Percentiles rank a stretch among this genome's conserved stretches.
Conservation (phyloP, 2,329 filamentous ascomycete genomes). For the Xylaria sp. region DNA sequence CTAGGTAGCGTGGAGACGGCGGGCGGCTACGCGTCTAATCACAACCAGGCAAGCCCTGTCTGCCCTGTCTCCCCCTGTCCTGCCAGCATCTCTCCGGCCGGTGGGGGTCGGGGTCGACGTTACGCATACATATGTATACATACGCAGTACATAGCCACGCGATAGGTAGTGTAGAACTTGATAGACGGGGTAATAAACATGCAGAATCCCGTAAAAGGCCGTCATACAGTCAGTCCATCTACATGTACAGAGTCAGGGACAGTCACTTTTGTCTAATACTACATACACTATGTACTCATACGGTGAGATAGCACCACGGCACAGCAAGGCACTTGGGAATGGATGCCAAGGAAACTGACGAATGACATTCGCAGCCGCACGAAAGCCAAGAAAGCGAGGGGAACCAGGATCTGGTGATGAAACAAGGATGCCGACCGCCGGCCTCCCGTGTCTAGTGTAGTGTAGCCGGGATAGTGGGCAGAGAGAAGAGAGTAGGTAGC, state of each 20-base stretch:
- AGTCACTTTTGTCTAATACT: neutral
- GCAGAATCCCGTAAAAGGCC: no score
- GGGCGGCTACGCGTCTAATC: constrained; percentile 45
- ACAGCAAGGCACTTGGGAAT: neutral
- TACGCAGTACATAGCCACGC: neutral
- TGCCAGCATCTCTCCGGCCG: constrained; percentile 4
- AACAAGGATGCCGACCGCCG: constrained; percentile 6
- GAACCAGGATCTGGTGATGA: constrained; percentile 12
- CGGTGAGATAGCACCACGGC: neutral
- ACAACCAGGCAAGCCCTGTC: constrained; percentile 14
- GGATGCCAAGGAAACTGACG: neutral
- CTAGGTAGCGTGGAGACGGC: constrained; percentile 28
- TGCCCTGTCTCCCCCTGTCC: neutral
- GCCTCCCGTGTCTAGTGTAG: neutral
- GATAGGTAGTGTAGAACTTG: no score
- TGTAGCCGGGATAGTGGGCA: constrained; percentile 10
- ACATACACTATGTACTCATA: neutral
- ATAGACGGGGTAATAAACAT: no score
- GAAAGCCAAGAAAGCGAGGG: constrained; percentile 4
- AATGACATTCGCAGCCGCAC: constrained; percentile 9
- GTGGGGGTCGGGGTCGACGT: neutral
- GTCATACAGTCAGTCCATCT: neutral
- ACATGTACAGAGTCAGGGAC: neutral
- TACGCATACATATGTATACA: neutral
- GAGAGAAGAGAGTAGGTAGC: neutral